A percentile compares a stretch with the other conserved stretches of the same genome.
These are phyloP conservation scores for Populus euphratica DNA, from an alignment of 345 rosid species.

Conservation along the genomic window DNA sequence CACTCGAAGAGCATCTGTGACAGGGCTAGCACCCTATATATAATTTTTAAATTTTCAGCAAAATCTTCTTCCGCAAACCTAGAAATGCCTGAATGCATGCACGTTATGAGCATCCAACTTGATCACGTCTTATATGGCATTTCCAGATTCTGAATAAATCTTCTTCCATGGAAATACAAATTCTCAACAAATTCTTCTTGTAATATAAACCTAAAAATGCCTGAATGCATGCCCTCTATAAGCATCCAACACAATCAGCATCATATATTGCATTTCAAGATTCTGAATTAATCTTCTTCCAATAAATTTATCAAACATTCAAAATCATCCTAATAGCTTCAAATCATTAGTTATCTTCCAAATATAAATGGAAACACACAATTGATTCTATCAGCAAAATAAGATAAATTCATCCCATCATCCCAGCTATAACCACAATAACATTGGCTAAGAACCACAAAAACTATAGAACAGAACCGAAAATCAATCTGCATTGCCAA, in stretches of 20 bases:
- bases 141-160: slow-evolving; percentile 1
- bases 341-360: background rate
- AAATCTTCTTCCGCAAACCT: background rate
- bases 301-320: background rate
- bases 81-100: background rate
- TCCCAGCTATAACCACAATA: background rate
- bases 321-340: background rate
- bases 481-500: slow-evolving; percentile 14
- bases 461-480: background rate
- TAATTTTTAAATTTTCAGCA: background rate
- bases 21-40: background rate
- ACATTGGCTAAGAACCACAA: background rate
- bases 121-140: background rate
- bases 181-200: no score
- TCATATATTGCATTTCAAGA: background rate
- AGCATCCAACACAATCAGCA: background rate
- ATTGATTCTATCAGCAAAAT: background rate
- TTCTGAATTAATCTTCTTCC: background rate
- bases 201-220: background rate
- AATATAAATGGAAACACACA: background rate
- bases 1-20: background rate
- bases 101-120: background rate
- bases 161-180: background rate
- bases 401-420: slow-evolving; percentile 3
- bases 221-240: background rate